Conservation (phyloP, 139 green algal genomes). For the Coelastrella sp. region DNA sequence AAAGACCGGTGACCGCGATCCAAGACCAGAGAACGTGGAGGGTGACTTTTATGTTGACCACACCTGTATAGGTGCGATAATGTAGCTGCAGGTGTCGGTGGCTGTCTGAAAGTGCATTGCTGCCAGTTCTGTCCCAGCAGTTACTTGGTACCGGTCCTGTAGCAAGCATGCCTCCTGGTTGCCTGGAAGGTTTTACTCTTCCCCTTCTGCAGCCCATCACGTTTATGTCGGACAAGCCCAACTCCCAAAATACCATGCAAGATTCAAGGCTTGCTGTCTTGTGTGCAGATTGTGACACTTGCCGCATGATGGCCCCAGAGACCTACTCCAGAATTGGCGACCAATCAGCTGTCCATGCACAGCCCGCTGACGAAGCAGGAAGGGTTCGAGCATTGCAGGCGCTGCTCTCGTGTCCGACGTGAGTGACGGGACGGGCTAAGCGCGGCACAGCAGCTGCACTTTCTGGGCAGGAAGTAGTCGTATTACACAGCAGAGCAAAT, state of each 20-base stretch:
- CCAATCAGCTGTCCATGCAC: constrained; percentile 67
- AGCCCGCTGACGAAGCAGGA: constrained; percentile 64
- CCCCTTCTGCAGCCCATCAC: no score
- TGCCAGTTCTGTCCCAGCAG: no score
- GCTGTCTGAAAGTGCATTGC: no score
- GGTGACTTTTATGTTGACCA: constrained; percentile 79
- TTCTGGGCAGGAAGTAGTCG: no score
- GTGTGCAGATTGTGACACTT: constrained; percentile 61
- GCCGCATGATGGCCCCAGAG: constrained; percentile 84
- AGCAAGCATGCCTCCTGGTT: no score
- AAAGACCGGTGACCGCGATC: constrained; percentile 16
- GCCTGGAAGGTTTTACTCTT: no score
- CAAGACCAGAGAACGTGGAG: constrained; percentile 64
- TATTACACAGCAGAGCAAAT: no score
- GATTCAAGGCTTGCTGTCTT: not conserved
- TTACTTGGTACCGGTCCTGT: no score
- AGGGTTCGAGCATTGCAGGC: constrained; percentile 74
- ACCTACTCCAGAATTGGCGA: constrained; percentile 59
- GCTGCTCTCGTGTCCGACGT: constrained; percentile 86
- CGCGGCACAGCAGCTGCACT: no score
- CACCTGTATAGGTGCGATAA: constrained; percentile 72
- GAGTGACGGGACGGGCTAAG: constrained; percentile 13
- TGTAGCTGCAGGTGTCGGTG: not conserved
- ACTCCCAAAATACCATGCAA: not conserved
- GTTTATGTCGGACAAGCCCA: no score